Evolutionary conservation across 208 protist species (phyloP).

Genomic region (Leishmania amazonensis): DNA sequence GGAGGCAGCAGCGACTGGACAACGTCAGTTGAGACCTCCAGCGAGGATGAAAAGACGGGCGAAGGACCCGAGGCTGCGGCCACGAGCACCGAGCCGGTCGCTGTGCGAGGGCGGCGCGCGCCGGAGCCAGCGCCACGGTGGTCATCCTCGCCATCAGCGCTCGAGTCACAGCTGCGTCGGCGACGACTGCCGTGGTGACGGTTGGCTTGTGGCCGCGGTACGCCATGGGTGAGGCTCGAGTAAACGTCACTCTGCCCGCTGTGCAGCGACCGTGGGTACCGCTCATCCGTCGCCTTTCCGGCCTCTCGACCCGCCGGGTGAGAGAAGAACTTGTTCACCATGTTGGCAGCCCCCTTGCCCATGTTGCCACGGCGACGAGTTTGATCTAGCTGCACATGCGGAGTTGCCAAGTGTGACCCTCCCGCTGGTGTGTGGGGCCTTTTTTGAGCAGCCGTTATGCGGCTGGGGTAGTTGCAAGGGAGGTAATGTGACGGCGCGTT

Average conservation of each 20-base stretch:
- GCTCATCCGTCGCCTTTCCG: neutral
- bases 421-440: neutral
- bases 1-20: slow-evolving; percentile 5
- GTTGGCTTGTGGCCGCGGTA: neutral
- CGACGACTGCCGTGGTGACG: neutral
- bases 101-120: neutral
- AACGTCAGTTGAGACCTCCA: neutral
- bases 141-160: neutral
- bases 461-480: neutral
- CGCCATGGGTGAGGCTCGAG: neutral
- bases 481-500: neutral
- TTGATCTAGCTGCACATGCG: neutral
- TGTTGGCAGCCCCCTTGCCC: neutral
- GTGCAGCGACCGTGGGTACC: neutral
- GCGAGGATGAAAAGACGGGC: neutral
- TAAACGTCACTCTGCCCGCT: too few relatives aligned
- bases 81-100: neutral
- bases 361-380: neutral
- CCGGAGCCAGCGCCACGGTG: neutral
- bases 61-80: neutral
- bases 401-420: neutral
- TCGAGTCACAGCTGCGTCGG: neutral
- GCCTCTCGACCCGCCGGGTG: too few relatives aligned
- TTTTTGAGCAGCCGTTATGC: neutral
- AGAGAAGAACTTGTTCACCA: neutral